These are phyloP conservation scores for Epichloe festucae DNA, from an alignment of 2,329 filamentous ascomycete genomes.

Conservation along the genomic window DNA sequence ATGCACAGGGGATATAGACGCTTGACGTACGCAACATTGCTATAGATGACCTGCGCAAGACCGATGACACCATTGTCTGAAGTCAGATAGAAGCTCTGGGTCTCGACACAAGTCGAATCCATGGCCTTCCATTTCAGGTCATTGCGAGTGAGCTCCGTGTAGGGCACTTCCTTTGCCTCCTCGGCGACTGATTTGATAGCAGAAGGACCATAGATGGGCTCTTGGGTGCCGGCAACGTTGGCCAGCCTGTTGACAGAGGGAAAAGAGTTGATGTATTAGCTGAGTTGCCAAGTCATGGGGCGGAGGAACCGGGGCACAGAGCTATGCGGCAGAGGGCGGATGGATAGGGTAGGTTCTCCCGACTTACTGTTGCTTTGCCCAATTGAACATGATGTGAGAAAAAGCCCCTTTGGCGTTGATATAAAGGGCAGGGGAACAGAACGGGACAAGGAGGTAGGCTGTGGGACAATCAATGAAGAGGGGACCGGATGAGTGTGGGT, in stretches of 20 bases:
- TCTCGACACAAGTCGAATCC: constrained; percentile 84
- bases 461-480: background rate
- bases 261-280: constrained; percentile 5
- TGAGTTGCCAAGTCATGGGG: constrained; percentile 3
- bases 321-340: background rate
- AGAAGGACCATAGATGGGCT: constrained; percentile 85
- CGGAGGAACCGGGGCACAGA: background rate
- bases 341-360: constrained; percentile 3
- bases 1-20: background rate
- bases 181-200: constrained; percentile 78
- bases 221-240: constrained; percentile 86
- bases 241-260: constrained; percentile 36
- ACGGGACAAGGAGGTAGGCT: background rate
- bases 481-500: background rate
- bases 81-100: constrained; percentile 85
- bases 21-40: constrained; percentile 71
- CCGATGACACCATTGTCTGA: constrained; percentile 64
- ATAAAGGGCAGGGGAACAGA: background rate
- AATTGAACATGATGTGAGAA: constrained; percentile 66
- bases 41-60: constrained; percentile 90
- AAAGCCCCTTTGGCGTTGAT: background rate
- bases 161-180: constrained; percentile 65
- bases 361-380: constrained; percentile 80
- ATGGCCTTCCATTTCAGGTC: constrained; percentile 73
- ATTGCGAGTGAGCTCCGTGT: constrained; percentile 64